Percentiles rank a stretch among this genome's conserved stretches.
Evolutionary conservation across 139 green algal species (phyloP).

Genomic region (Pseudopediastrum boryanum): DNA sequence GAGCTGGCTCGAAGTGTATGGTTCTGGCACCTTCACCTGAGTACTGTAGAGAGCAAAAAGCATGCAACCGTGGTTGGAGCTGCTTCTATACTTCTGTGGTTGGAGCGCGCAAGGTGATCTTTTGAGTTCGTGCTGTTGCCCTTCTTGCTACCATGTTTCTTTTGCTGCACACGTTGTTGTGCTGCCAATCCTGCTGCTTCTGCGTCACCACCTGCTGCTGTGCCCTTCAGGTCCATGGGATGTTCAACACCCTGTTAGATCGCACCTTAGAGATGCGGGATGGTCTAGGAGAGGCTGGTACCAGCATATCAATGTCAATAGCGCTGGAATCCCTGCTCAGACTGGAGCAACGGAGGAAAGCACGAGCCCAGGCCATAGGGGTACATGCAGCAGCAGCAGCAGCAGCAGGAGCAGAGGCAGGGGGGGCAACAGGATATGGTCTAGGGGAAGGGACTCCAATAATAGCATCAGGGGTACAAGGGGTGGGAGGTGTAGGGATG

Average conservation of each 20-base stretch:
- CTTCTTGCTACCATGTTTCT: no score
- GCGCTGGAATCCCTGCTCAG: constrained; percentile 65
- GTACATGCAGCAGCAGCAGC: background rate
- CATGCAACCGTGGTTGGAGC: no score
- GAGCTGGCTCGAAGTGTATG: no score
- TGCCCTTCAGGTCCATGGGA: constrained; percentile 48
- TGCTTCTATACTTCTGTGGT: no score
- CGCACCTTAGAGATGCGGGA: constrained; percentile 48
- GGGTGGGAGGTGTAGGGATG: background rate
- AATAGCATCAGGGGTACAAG: background rate
- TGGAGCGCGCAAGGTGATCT: no score
- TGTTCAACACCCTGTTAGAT: constrained; percentile 85
- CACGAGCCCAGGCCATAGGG: background rate
- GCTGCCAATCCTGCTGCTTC: no score
- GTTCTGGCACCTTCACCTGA: no score
- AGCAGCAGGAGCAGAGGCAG: background rate
- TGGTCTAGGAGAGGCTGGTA: constrained; percentile 44
- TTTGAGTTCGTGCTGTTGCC: no score
- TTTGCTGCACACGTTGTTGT: no score
- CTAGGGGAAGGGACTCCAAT: background rate
- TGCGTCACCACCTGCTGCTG: no score
- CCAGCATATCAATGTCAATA: constrained; percentile 60
- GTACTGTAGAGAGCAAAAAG: no score
- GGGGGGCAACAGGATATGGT: background rate
- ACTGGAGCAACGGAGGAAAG: constrained; percentile 29